Conservation (phyloP, 2,329 filamentous ascomycete genomes). For the Botrytis pseudocinerea region DNA sequence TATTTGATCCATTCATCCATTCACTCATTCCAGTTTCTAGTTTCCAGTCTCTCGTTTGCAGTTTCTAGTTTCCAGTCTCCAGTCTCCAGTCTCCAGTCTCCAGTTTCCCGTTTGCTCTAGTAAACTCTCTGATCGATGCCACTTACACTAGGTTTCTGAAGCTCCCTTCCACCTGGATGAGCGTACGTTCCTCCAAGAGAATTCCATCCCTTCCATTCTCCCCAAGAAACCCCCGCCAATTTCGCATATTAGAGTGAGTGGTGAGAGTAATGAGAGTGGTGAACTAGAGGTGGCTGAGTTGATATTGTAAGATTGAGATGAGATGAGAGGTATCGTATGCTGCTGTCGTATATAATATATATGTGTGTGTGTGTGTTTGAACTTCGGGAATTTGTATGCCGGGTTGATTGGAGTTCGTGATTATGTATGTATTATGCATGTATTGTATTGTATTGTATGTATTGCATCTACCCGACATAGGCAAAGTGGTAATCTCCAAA, state of each 20-base stretch:
- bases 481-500: neutral
- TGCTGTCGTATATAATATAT: neutral
- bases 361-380: neutral
- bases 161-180: too few species aligned
- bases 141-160: neutral
- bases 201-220: too few species aligned
- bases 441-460: too few species aligned
- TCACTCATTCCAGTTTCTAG: neutral
- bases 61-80: neutral
- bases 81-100: neutral
- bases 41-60: too few species aligned
- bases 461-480: neutral
- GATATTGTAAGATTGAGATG: slow-evolving; percentile 7
- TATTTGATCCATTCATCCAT: neutral
- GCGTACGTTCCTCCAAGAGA: too few species aligned
- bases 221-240: neutral
- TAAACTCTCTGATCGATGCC: neutral
- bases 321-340: neutral
- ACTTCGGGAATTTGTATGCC: neutral
- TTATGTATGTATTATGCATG: neutral
- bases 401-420: neutral
- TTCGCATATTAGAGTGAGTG: neutral
- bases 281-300: slow-evolving; percentile 16
- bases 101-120: neutral
- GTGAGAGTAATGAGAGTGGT: neutral